Percentiles rank a stretch among this genome's conserved stretches.
These are phyloP conservation scores for Saccharomycopsis sp. DNA, from an alignment of 805 yeast species.

Conservation along the genomic window DNA sequence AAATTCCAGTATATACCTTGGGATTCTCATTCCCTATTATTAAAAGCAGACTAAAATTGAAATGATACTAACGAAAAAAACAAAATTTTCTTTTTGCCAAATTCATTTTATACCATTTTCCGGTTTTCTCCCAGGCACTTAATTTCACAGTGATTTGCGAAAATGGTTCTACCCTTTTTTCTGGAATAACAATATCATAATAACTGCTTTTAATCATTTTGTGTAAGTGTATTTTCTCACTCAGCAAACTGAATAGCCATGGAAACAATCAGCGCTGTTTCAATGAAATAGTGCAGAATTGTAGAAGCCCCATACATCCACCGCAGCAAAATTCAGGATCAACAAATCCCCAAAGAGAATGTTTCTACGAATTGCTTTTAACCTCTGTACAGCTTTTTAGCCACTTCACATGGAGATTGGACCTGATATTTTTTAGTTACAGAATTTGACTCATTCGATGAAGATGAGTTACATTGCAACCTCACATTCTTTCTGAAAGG, in stretches of 20 bases:
- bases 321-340: too few relatives aligned
- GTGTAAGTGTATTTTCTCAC: not conserved
- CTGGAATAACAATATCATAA: not conserved
- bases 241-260: too few relatives aligned
- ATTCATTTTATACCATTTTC: not conserved
- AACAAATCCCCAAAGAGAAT: not conserved
- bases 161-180: not conserved
- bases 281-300: too few relatives aligned
- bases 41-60: too few relatives aligned
- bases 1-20: not conserved
- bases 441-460: not conserved
- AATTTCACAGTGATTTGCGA: not conserved
- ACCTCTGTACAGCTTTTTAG: not conserved
- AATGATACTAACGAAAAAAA: not conserved
- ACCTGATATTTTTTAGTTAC: too few relatives aligned
- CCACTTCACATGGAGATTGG: not conserved
- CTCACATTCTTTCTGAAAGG: not conserved
- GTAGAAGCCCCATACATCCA: too few relatives aligned
- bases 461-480: not conserved
- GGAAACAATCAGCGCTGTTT: too few relatives aligned
- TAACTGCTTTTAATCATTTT: not conserved
- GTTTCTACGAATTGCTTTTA: not conserved
- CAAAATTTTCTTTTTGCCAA: not conserved
- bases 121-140: not conserved
- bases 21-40: not conserved